phyloP scores from a whole-genome alignment of 2,329 filamentous ascomycete species.

The Myrmaecium sp. region DNA sequence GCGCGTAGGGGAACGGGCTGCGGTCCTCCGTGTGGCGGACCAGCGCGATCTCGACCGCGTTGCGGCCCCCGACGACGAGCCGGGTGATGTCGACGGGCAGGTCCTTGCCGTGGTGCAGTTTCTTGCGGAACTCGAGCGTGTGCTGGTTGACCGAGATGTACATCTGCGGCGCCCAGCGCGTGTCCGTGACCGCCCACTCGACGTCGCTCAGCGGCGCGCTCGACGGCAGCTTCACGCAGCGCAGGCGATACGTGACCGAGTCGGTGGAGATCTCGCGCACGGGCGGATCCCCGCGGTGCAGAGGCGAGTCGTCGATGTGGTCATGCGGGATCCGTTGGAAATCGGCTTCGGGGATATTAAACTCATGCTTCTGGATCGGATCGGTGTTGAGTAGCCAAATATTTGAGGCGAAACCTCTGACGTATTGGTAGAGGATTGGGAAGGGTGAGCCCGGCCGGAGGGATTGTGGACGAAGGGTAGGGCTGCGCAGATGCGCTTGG shows the following conservation, averaged over 20 bases:
- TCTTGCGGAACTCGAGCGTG: conserved; percentile 41
- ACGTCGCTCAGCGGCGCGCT: conserved; percentile 25
- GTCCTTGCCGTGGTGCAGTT: conserved; percentile 58
- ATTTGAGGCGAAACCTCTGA: conserved; percentile 33
- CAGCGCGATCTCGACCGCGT: conserved; percentile 38
- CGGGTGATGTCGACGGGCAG: conserved; percentile 57
- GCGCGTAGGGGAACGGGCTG: conserved; percentile 31
- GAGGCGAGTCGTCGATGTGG: conserved; percentile 7
- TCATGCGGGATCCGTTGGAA: conserved; percentile 21
- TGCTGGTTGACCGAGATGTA: conserved; percentile 51
- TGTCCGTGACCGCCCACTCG: conserved; percentile 47
- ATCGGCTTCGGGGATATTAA: conserved; percentile 26
- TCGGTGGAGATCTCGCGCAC: conserved; percentile 28
- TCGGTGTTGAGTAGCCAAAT: conserved; percentile 28
- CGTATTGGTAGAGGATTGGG: conserved; percentile 40
- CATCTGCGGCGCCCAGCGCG: conserved; percentile 50
- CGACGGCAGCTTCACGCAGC: conserved; percentile 38
- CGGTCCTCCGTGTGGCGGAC: conserved; percentile 15
- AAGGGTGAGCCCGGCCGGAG: too few relatives aligned
- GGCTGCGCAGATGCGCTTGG: conserved; percentile 40
- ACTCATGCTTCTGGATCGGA: conserved; percentile 27
- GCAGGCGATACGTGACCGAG: conserved; percentile 48
- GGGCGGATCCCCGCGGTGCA: conserved; percentile 14
- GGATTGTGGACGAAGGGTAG: too few relatives aligned
- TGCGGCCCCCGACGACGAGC: conserved; percentile 40